phyloP scores from a whole-genome alignment of 495 filamentous ascomycete genomes.

The Penicillium roqueforti region DNA sequence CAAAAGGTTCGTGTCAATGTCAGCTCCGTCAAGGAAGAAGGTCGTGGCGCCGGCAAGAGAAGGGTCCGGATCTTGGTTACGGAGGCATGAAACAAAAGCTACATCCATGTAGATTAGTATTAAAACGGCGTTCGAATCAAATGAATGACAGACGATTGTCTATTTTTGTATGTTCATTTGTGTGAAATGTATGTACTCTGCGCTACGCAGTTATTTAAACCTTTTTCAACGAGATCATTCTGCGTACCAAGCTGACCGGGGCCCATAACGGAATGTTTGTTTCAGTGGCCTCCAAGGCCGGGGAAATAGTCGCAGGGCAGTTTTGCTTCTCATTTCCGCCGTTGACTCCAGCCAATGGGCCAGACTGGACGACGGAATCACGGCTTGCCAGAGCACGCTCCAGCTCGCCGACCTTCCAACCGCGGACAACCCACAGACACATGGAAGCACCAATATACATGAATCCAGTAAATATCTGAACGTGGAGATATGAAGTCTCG shows the following conservation, averaged over 20 bases:
- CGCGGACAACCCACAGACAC: constrained; percentile 44
- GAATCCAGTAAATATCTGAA: constrained; percentile 64
- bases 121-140: constrained; percentile 5
- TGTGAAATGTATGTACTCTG: not conserved
- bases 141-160: not conserved
- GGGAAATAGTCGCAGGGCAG: constrained; percentile 6
- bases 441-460: constrained; percentile 59
- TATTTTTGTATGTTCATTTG: constrained; percentile 4
- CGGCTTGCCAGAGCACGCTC: constrained; percentile 32
- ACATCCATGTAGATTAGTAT: constrained; percentile 8
- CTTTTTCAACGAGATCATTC: constrained; percentile 34
- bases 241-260: constrained; percentile 23
- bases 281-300: not conserved
- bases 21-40: constrained; percentile 85
- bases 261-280: constrained; percentile 22
- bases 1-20: constrained; percentile 83
- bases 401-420: constrained; percentile 58
- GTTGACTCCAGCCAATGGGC: constrained; percentile 4
- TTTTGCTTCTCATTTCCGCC: constrained; percentile 16
- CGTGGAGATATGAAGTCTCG: constrained; percentile 50
- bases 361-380: constrained; percentile 10
- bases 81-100: constrained; percentile 15
- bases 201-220: constrained; percentile 20
- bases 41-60: constrained; percentile 78
- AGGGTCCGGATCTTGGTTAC: constrained; percentile 47